phyloP scores from a whole-genome alignment of 176 grass and related monocot genomes.

The Oropetium thomaeum region DNA sequence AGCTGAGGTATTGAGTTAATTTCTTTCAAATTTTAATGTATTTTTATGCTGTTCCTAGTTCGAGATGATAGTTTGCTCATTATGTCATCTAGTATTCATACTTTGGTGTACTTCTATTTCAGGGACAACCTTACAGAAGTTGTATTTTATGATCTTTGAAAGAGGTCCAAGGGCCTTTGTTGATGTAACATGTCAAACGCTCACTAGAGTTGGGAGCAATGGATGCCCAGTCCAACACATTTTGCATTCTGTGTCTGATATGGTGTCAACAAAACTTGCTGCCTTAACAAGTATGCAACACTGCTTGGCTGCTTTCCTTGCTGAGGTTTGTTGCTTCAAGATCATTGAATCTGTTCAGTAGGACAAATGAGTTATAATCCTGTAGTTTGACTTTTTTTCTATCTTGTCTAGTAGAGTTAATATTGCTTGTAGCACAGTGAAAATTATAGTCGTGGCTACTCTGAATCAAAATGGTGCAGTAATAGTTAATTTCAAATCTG shows the following conservation, averaged over 20 bases:
- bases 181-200: conserved; percentile 51
- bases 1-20: conserved; percentile 57
- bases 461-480: conserved; percentile 10
- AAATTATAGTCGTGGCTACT: background rate
- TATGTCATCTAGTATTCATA: conserved; percentile 27
- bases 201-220: conserved; percentile 40
- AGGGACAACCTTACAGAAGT: conserved; percentile 68
- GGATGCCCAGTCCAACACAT: conserved; percentile 53
- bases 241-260: conserved; percentile 62
- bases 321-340: conserved; percentile 60
- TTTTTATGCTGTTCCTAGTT: background rate
- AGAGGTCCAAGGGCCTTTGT: conserved; percentile 83
- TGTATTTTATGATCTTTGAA: conserved; percentile 94
- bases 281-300: conserved; percentile 63
- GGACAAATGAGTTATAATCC: background rate
- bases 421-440: background rate
- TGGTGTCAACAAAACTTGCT: conserved; percentile 68
- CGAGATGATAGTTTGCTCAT: conserved; percentile 4
- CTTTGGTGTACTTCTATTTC: conserved; percentile 17
- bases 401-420: conserved; percentile 4
- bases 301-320: conserved; percentile 69
- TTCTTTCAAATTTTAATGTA: background rate
- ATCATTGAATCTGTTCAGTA: background rate
- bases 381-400: background rate
- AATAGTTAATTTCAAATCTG: background rate